Conservation (phyloP, 768 basidiomycete species). For the Pleurotus tuber-regium region DNA sequence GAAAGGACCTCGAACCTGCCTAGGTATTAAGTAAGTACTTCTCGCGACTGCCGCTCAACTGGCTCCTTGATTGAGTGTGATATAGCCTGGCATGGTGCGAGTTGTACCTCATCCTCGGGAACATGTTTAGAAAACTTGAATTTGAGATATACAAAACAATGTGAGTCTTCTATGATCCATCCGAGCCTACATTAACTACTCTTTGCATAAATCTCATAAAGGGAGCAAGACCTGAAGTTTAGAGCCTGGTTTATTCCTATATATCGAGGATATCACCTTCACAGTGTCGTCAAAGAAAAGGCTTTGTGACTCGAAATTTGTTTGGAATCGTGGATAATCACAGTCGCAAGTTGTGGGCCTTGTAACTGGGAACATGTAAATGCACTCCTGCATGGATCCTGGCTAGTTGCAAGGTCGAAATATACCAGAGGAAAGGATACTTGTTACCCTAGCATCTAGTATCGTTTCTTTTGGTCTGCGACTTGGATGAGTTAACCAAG, state of each 20-base stretch:
- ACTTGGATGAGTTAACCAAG: too few relatives aligned
- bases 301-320: too few relatives aligned
- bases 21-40: slow-evolving; percentile 7
- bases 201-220: neutral
- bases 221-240: slow-evolving; percentile 26
- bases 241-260: slow-evolving; percentile 35
- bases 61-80: neutral
- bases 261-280: slow-evolving; percentile 26
- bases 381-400: too few relatives aligned
- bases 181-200: neutral
- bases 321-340: too few relatives aligned
- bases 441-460: too few relatives aligned
- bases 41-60: neutral
- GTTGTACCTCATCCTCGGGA: slow-evolving; percentile 36
- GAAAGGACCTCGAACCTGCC: slow-evolving; percentile 2
- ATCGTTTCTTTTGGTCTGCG: too few relatives aligned
- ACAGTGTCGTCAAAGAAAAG: slow-evolving; percentile 18
- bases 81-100: slow-evolving; percentile 41
- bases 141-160: slow-evolving; percentile 29
- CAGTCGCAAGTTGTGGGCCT: too few relatives aligned
- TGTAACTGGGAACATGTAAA: too few relatives aligned
- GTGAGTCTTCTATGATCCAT: slow-evolving; percentile 17
- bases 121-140: slow-evolving; percentile 38
- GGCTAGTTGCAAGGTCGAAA: too few relatives aligned
- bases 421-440: too few relatives aligned